Percentiles rank a stretch among this genome's conserved stretches.
Evolutionary conservation across 2,329 filamentous ascomycete genomes (phyloP).

Genomic region (Gremmenia infestans): DNA sequence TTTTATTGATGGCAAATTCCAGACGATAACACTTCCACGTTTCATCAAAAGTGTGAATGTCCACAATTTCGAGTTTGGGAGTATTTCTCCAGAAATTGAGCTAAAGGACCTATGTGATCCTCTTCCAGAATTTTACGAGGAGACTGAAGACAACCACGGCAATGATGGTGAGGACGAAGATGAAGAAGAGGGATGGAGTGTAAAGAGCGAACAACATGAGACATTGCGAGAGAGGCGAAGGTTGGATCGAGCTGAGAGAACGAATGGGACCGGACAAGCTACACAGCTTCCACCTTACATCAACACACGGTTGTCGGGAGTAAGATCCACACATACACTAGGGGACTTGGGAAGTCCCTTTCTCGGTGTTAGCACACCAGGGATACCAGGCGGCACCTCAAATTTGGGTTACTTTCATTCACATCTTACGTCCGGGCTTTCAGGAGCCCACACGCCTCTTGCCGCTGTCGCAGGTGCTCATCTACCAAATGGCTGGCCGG

Average conservation of each 20-base stretch:
- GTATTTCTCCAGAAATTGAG: slow-evolving; percentile 74
- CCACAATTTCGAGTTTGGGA: slow-evolving; percentile 89
- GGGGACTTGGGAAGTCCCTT: slow-evolving; percentile 51
- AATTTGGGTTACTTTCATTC: slow-evolving; percentile 81
- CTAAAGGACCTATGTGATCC: slow-evolving; percentile 97
- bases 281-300: slow-evolving; percentile 35
- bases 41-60: slow-evolving; percentile 97
- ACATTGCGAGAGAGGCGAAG: slow-evolving; percentile 32
- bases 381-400: slow-evolving; percentile 65
- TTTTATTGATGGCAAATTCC: slow-evolving; percentile 95
- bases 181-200: slow-evolving; percentile 33
- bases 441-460: slow-evolving; percentile 72
- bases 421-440: slow-evolving; percentile 65
- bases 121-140: slow-evolving; percentile 92
- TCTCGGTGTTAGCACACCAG: slow-evolving; percentile 55
- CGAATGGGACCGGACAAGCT: slow-evolving; percentile 20
- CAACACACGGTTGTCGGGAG: slow-evolving; percentile 35
- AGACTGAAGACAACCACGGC: slow-evolving; percentile 60
- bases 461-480: slow-evolving; percentile 73
- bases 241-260: slow-evolving; percentile 33
- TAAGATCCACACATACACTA: slow-evolving; percentile 25
- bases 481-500: slow-evolving; percentile 47
- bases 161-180: slow-evolving; percentile 48
- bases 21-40: slow-evolving; percentile 81
- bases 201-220: slow-evolving; percentile 16